Evolutionary conservation across 352 stramenopile species (phyloP), one percentile per base, ranked within the genome.

Genomic region (Phytopythium boreale): DNA sequence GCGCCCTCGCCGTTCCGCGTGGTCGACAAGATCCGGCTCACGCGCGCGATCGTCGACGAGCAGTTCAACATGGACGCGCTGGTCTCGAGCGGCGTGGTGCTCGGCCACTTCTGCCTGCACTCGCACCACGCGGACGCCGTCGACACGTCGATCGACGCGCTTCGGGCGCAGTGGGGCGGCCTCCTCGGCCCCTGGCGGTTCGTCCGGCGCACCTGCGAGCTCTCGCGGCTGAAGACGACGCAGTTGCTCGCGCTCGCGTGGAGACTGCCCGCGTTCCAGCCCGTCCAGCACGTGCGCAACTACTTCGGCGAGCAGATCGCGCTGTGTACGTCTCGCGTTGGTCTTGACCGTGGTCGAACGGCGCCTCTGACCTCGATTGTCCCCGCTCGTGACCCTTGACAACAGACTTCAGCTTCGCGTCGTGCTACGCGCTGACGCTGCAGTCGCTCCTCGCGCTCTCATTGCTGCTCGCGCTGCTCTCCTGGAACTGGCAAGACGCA

Each of bases 241-340:
- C 14, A 43, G 17, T 17, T 57, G 7, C 29, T 57, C 15, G 39
- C 66, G 0, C 55, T 72, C 29, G 56, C 53, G 1, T 49, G 57
- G 20, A 46, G 75, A 1, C 24, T 87, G 15, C 41, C 78, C 3
- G 56, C 75, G 39, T 67, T 62, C 43, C 80, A 92, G 57, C 79
- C 80, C 14, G 62, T 89, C 9, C 27, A 71, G 12, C 75, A 88
- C 61, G 67, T 93, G 7, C 81, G 81, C 56, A 88, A 90, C 70
- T 93, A 93, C 70, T 93, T 93, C 63, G 85, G 85, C 44, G 85
- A 93, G 62, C 77, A 93, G 44, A 64, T 93, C 41, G 85, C 81
- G 22, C 65, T 93, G 7, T 93, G 85, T 93, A 76, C 43, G 83
- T 84, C 2, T 9, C 15, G 6, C 44, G 15, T 53, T 11, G 52